Conservation (phyloP, 768 basidiomycete genomes). For the Boletus vinaceobasis region DNA sequence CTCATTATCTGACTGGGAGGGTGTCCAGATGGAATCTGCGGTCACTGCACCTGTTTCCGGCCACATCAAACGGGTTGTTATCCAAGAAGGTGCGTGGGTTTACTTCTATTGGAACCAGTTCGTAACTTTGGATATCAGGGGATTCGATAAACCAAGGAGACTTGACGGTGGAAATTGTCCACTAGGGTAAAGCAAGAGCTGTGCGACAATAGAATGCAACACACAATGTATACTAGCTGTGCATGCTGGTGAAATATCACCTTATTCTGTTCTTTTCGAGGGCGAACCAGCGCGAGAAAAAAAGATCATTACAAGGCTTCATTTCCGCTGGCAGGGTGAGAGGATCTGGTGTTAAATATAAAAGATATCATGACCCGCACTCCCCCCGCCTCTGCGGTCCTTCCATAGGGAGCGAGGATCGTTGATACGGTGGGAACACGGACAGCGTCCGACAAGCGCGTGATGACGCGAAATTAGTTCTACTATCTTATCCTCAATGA, state of each 20-base stretch:
- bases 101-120: not conserved
- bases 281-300: not conserved
- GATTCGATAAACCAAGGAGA: constrained; percentile 97
- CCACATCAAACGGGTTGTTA: constrained; percentile 89
- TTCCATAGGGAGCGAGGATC: constrained; percentile 3
- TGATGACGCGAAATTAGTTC: constrained; percentile 2
- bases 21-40: constrained; percentile 88
- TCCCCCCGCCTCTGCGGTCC: not conserved
- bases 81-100: constrained; percentile 67
- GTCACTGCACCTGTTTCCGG: constrained; percentile 97
- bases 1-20: constrained; percentile 14
- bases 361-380: constrained; percentile 5
- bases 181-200: constrained; percentile 35
- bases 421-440: constrained; percentile 21
- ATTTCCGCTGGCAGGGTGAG: constrained; percentile 14
- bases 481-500: constrained; percentile 19
- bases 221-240: constrained; percentile 18
- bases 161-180: constrained; percentile 83
- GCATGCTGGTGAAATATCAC: constrained; percentile 7
- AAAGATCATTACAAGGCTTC: constrained; percentile 1
- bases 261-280: not conserved
- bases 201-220: constrained; percentile 15
- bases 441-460: not conserved
- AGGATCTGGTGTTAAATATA: constrained; percentile 8
- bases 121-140: constrained; percentile 40